These are phyloP conservation scores for Casaregolazyma lundiana DNA, from an alignment of 1,139 yeast species.

Conservation along the genomic window DNA sequence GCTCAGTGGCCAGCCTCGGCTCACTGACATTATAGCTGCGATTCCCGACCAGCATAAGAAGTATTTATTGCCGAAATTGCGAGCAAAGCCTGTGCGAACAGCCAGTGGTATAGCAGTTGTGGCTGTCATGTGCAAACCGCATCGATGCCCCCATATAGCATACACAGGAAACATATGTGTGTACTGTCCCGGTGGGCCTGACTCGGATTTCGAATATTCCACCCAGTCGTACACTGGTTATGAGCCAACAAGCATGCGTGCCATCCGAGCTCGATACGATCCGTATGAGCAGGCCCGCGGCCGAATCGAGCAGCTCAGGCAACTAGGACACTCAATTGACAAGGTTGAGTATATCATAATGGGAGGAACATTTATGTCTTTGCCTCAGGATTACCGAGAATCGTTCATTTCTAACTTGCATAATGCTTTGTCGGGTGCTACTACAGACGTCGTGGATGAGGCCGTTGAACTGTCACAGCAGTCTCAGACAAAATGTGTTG, in stretches of 20 bases:
- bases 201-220: slow-evolving; percentile 94
- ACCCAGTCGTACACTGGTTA: slow-evolving; percentile 98
- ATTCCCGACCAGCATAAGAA: slow-evolving; percentile 96
- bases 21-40: slow-evolving; percentile 90
- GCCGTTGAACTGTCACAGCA: slow-evolving; percentile 90
- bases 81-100: slow-evolving; percentile 97
- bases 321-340: slow-evolving; percentile 92
- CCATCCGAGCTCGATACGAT: slow-evolving; percentile 94
- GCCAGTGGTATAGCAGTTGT: slow-evolving; percentile 98
- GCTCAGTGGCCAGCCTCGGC: slow-evolving; percentile 85
- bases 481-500: slow-evolving; percentile 94
- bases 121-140: slow-evolving; percentile 99
- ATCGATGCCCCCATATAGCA: slow-evolving; percentile 98
- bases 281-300: slow-evolving; percentile 99
- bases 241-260: slow-evolving; percentile 98
- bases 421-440: slow-evolving; percentile 91
- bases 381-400: slow-evolving; percentile 86
- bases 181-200: slow-evolving; percentile 99
- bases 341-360: slow-evolving; percentile 95
- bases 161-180: slow-evolving; percentile 98
- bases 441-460: slow-evolving; percentile 83
- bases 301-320: slow-evolving; percentile 90
- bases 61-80: slow-evolving; percentile 82
- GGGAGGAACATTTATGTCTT: slow-evolving; percentile 99
- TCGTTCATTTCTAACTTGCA: slow-evolving; percentile 83